These are phyloP conservation scores for Colletotrichum cordylinicola DNA, from an alignment of 2,329 filamentous ascomycete genomes.

Conservation along the genomic window DNA sequence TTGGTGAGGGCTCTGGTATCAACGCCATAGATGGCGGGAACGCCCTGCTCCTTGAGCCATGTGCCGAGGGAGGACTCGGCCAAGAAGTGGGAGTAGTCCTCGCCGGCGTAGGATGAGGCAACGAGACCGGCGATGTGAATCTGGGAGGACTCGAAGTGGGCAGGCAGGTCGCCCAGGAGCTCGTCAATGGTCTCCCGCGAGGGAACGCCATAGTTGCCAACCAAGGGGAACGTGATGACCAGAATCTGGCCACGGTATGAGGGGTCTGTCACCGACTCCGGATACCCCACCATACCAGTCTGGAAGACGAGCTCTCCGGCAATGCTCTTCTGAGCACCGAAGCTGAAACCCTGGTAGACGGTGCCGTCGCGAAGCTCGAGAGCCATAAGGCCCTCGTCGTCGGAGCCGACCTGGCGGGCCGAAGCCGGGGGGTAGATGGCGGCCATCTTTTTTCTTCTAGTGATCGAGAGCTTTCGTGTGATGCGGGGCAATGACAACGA, in stretches of 20 bases:
- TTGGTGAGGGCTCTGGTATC: slow-evolving; percentile 95
- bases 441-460: slow-evolving; percentile 33
- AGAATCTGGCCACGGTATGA: slow-evolving; percentile 93
- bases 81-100: slow-evolving; percentile 94
- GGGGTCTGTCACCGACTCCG: slow-evolving; percentile 88
- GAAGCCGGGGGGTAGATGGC: slow-evolving; percentile 60
- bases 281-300: slow-evolving; percentile 99
- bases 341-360: slow-evolving; percentile 93
- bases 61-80: slow-evolving; percentile 87
- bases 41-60: slow-evolving; percentile 95
- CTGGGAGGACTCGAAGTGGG: slow-evolving; percentile 89
- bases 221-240: slow-evolving; percentile 93
- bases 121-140: slow-evolving; percentile 96
- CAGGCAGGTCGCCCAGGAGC: slow-evolving; percentile 83
- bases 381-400: slow-evolving; percentile 72
- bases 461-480: neutral
- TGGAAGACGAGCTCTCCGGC: slow-evolving; percentile 98
- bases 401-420: slow-evolving; percentile 58
- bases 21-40: slow-evolving; percentile 93
- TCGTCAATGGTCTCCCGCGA: slow-evolving; percentile 85
- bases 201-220: slow-evolving; percentile 97
- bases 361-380: slow-evolving; percentile 94
- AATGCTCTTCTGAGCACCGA: slow-evolving; percentile 92
- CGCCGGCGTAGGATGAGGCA: slow-evolving; percentile 88
- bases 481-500: slow-evolving; percentile 15